Base-by-base conservation (phyloP, 148 eudicot genomes). In the Amaranthus cruentus region DNA sequence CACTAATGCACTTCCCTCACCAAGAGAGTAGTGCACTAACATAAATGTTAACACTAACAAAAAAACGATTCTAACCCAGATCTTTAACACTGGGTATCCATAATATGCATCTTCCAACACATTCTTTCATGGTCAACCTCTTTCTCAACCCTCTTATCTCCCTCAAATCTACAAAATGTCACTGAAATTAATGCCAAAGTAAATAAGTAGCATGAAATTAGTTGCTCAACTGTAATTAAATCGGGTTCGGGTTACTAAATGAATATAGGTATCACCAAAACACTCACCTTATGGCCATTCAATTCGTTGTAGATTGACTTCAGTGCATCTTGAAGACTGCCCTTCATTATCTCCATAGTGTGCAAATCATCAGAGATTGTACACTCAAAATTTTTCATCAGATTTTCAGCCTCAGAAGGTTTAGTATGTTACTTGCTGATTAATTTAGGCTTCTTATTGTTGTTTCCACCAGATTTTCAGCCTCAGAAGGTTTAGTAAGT, bases 321-420 rank as follows among this genome's bases (percentile, higher is more conserved):
- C 58, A 88, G 82, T 9, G 93, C 85, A 49, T 95, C 89, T 77
- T 70, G 82, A 55, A 95, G 96, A 66, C 88, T 70, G 47, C 81
- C 80, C 67, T 82, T 91, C 79, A 95, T 73, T 56, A 95, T 62
- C 38, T 84, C 78, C 0, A 90, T 84, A 3, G 93, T 86, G 78
- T 91, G 96, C 83, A 95, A 74, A 77, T 95, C 93, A 86, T 95
- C 97, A 5, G 83, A 70, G 83, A 95, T 73, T 78, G 77, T 86
- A 66, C 78, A 74, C 75, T 87, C 77, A 12, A 91, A 86, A 73
- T 88, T 90, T 59, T 69, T 75, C 52, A 66, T 84, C 72, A 95
- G 75, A 73, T 81, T 85, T 54, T 21, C 74, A 62, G 86, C 84
- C n/a, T 83, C 51, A 79, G 75, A 38, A 73, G 82, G 71, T 79